Conservation (phyloP, 371 early-diverging fungal species). For the Rhizopus delemar region DNA sequence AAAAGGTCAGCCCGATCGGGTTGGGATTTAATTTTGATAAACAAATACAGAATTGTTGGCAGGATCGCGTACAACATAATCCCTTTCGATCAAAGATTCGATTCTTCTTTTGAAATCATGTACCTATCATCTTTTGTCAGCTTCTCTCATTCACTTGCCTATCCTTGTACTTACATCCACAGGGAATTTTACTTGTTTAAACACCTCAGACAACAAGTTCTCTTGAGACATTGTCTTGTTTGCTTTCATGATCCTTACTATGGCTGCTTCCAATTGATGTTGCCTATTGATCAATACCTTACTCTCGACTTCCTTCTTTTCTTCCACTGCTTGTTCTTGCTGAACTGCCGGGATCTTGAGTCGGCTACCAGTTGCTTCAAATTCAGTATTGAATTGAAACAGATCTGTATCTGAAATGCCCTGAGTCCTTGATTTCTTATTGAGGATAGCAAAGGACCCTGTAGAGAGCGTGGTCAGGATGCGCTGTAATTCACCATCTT, state of each 20-base stretch:
- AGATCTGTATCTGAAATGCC: background rate
- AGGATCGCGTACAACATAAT: conserved; percentile 83
- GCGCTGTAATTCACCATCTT: background rate
- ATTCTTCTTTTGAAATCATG: conserved; percentile 85
- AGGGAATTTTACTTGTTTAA: conserved; percentile 76
- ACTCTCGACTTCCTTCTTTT: conserved; percentile 69
- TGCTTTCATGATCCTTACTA: conserved; percentile 94
- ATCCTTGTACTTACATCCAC: conserved; percentile 56
- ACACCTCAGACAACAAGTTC: conserved; percentile 70
- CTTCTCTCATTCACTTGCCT: no score
- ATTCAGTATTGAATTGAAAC: conserved; percentile 69
- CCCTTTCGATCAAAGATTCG: conserved; percentile 89
- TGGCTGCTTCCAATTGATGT: conserved; percentile 90
- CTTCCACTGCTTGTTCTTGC: conserved; percentile 76
- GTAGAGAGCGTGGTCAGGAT: background rate
- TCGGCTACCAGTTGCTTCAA: conserved; percentile 62
- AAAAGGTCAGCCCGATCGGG: no score
- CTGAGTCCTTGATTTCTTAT: background rate
- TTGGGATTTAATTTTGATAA: conserved; percentile 22
- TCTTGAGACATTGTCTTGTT: conserved; percentile 71
- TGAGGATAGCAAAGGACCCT: background rate
- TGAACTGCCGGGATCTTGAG: conserved; percentile 82
- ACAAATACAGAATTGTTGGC: conserved; percentile 30
- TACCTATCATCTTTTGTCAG: conserved; percentile 39
- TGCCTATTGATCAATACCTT: conserved; percentile 80